Base-by-base conservation (phyloP, 495 filamentous ascomycete genomes). In the Oleoguttula mirabilis region DNA sequence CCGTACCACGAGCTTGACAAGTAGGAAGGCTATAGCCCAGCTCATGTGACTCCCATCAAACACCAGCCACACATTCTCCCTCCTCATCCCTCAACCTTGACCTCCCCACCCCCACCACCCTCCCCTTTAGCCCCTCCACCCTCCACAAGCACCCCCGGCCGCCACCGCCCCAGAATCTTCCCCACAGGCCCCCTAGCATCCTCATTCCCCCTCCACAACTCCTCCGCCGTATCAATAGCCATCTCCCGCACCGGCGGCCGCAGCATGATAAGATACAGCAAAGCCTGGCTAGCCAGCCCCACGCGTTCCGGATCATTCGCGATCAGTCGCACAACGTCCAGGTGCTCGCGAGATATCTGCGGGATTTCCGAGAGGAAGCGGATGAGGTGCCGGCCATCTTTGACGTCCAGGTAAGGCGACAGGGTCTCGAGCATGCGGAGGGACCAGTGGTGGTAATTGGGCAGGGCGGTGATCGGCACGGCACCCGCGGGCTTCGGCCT, bases 321-420 rank as follows among this genome's bases (percentile, higher is more conserved):
- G 15, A 99, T 67, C 37, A 72, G 72, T 59, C 84, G 82, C 32
- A 95, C 73, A 39, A 81, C 69, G 21, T 77, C 68, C 11, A 94
- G 69, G 45, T 95, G 69, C 10, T 72, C 64, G 16, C 66, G 54
- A 17, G 73, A 81, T 21, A 99, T 65, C 25, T 80, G 80, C 0
- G 90, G 92, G 35, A 96, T 77, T 60, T 99, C 92, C 23, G 84
- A 84, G 10, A 99, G 67, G 59, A 95, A 92, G 24, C 86, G 73
- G 31, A 90, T 88, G 20, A 96, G 64, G 22, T 87, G 70, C 56
- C 88, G 90, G 58, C 94, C 87, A 59, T 98, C 92, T 39, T 80
- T 79, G 20, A 75, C 69, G 49, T 94, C 88, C 10, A 95, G 66
- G 60, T 90, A 96, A 6, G 82, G 79, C 16, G 88, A 55, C 45